Evolutionary conservation across 192 early-diverging fungal genomes (phyloP), one percentile per base, ranked within the genome.

Genomic region (Podila horticola): DNA sequence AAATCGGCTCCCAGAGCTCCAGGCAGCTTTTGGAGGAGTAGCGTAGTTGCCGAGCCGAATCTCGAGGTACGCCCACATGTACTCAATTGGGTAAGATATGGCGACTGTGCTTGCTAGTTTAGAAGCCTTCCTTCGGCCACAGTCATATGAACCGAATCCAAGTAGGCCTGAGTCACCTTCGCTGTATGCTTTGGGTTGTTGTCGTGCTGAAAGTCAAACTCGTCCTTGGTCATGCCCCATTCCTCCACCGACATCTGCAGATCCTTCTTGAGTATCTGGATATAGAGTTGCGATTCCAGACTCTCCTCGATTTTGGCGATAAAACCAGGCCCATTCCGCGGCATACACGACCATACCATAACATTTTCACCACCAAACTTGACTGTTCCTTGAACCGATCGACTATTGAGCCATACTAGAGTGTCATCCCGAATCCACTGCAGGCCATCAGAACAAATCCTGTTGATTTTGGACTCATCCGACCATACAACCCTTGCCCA

Each of bases 101-200:
- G 61, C 13, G 66, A 64, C 38, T 74, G 66, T 9, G 61, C n/a
- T 34, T 66, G 72, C 66, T 61, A 74, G 26, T 51, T 15, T 6
- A 74, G 51, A 55, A 69, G 66, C 51, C n/a, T 63, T 55, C 60
- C 73, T 13, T 55, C 65, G 12, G 30, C 50, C 73, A 64, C 73
- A 4, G 61, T 74, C 4, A 74, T 5, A 6, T 64, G 22, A 0
- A 58, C n/a, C 20, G 30, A 38, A 0, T 45, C 52, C 66, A 77
- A 33, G 30, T 65, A 77, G 4, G 66, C 71, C 50, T 70, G 63
- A 5, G 72, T 67, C 19, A 62, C n/a, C 26, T 74, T 67, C 1
- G 67, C 38, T 12, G 65, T 84, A 52, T 84, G 83, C 67, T 79
- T 84, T 5, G 71, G 83, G 50, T 79, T 75, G 38, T 84, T 82